Base-by-base conservation (phyloP, 1,284 basidiomycete genomes). In the Apiotrichum brassicae region DNA sequence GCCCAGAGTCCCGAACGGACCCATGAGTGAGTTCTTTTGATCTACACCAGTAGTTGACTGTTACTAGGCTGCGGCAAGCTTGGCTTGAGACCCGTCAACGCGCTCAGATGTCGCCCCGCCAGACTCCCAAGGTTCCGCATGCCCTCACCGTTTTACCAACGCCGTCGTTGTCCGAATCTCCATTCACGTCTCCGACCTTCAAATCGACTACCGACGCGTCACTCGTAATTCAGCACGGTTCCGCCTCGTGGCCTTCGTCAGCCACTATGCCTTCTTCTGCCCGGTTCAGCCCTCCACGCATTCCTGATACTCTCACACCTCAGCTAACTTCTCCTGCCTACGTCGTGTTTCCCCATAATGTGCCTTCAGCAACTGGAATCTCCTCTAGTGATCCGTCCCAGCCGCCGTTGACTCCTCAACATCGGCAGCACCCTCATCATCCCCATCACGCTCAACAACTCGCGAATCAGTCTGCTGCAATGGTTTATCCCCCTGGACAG, bases 1-100 rank as follows among this genome's bases (percentile, higher is more conserved):
- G 83, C 83, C 12, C 83, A 83, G 63, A 82, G 79, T 50, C 81
- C 82, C 49, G 86, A 87, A 61, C 77, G 83, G 6, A 66, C 67
- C 2, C 60, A 61, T 22, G 65, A 69, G 54, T 49, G 35, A 43
- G 50, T 49, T 2, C 13, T 4, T n/a, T 7, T 2, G 1, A 3
- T 19, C 3, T 44, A 12, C 13, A n/a, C 5, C 43, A 26, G 12
- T 16, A 4, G 18, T 24, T 26, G 11, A 33, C 40, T 26, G 5
- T 37, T 24, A 9, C 13, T 18, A 46, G 52, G 8, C 35, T 49
- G 1, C 40, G 48, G 13, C 38, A 39, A 16, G 8, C 44, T 2
- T 49, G 52, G 52, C 11, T 38, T 3, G 41, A 40, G 9, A 6
- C 23, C 4, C 33, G 23, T 6, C 43, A 35, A 6, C 14, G 23